Percentiles rank a stretch among this genome's conserved stretches.
These are phyloP conservation scores for Trichosporon sp. DNA, from an alignment of 1,284 basidiomycete genomes.

Conservation along the genomic window DNA sequence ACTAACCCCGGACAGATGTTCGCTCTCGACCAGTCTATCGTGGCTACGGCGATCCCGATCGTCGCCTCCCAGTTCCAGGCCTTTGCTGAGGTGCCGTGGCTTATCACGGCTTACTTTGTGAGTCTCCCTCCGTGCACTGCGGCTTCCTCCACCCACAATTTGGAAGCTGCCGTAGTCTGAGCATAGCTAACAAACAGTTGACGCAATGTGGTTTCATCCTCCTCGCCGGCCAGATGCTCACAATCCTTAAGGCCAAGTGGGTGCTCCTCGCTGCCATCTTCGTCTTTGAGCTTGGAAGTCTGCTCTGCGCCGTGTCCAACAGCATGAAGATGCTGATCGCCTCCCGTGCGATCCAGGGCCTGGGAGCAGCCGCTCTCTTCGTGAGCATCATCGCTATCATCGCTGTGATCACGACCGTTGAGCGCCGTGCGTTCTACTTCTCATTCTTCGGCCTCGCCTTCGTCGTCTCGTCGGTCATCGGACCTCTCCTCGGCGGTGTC, in stretches of 20 bases:
- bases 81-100: conserved; percentile 47
- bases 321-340: conserved; percentile 50
- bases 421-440: conserved; percentile 49
- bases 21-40: conserved; percentile 39
- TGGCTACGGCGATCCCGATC: conserved; percentile 49
- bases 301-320: conserved; percentile 53
- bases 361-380: conserved; percentile 38
- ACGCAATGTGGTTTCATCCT: conserved; percentile 48
- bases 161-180: conserved; percentile 16
- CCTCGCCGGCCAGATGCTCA: conserved; percentile 48
- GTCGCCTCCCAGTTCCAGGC: conserved; percentile 52
- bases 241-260: conserved; percentile 49
- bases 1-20: conserved; percentile 23
- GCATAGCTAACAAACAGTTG: conserved; percentile 8
- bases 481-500: conserved; percentile 48
- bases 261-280: conserved; percentile 51
- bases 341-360: conserved; percentile 50
- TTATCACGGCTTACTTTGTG: conserved; percentile 51
- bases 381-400: conserved; percentile 50
- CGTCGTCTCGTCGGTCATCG: conserved; percentile 44
- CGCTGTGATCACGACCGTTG: conserved; percentile 44
- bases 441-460: conserved; percentile 43
- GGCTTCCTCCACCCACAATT: too few species aligned
- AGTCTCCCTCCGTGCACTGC: too few species aligned
- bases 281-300: conserved; percentile 51